Base-by-base conservation (phyloP, 805 yeast genomes). In the Tetrapisispora nanseiensis region DNA sequence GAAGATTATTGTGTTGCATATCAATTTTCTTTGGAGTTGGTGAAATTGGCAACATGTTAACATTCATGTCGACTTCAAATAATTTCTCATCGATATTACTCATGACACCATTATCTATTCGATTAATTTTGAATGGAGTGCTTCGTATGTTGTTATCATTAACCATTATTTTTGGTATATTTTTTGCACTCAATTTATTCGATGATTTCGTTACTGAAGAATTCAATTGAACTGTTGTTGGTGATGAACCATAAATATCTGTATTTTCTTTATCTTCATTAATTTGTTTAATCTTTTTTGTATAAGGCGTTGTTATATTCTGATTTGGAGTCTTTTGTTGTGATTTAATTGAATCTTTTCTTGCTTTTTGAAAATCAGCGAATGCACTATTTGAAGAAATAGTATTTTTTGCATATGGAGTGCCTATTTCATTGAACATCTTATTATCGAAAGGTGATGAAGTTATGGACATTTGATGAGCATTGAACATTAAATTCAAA, bases 191-290 rank as follows among this genome's bases (percentile, higher is more conserved):
- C 24, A 53, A 22, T 36, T 49, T 51, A 18, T 52, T 50, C 8
- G 52, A 42, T 3, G 62, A 55, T 43, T 61, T 60, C 2, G 61
- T 57, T 12, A 56, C 61, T 0, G 64, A 59, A 2, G 62, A 57
- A 42, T 61, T 54, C 19, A 61, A 49, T 46, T 61, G 65, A 35
- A 61, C 59, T 3, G 66, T 61, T 2, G 66, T 60, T 16, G 64
- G 66, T 1, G 66, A 61, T 15, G 65, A 61, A 3, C 63, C 63
- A 45, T 54, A 59, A 1, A 51, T 43, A 23, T 46, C 57, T 36
- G 49, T 40, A 10, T 43, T 43, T 15, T 45, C 53, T n/a, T 42
- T 39, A 15, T 35, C 27, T 13, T 39, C 33, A 21, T 40, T 28
- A 32, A 6, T 19, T 23, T 26, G 18, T 11, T 35, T 43, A 16